These are phyloP conservation scores for Scutellaria baicalensis DNA, from an alignment of 257 asterid genomes.

Conservation along the genomic window DNA sequence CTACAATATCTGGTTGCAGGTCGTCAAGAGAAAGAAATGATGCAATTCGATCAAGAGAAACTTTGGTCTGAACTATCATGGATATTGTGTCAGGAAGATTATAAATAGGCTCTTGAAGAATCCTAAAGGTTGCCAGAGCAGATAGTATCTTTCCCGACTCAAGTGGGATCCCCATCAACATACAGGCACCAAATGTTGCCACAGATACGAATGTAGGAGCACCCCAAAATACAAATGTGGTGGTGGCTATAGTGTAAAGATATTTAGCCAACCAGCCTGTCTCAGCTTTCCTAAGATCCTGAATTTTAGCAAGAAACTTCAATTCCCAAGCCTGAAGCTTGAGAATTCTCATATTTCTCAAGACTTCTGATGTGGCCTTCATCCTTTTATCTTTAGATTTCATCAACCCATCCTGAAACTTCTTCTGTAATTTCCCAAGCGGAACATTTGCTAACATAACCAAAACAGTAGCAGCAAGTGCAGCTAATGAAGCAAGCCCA, in stretches of 20 bases:
- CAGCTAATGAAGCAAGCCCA: constrained; percentile 70
- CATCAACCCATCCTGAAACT: constrained; percentile 67
- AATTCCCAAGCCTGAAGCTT: constrained; percentile 95
- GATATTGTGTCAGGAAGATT: constrained; percentile 76
- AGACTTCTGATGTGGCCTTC: constrained; percentile 87
- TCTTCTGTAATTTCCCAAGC: constrained; percentile 57
- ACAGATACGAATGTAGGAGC: constrained; percentile 80
- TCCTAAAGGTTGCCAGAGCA: constrained; percentile 83
- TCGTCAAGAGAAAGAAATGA: constrained; percentile 81
- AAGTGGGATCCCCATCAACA: constrained; percentile 72
- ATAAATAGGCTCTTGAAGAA: constrained; percentile 84
- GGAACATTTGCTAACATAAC: constrained; percentile 79
- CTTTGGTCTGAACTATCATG: constrained; percentile 84
- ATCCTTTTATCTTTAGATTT: constrained; percentile 74
- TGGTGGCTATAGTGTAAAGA: constrained; percentile 44
- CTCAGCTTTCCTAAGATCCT: constrained; percentile 53
- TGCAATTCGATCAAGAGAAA: constrained; percentile 83
- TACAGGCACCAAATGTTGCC: constrained; percentile 63
- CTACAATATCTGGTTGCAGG: constrained; percentile 42
- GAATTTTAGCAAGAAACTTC: constrained; percentile 63
- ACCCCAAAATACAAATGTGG: constrained; percentile 60
- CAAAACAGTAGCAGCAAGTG: constrained; percentile 46
- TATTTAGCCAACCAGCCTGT: constrained; percentile 63
- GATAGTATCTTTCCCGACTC: constrained; percentile 85
- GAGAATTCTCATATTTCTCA: constrained; percentile 90